Evolutionary conservation across 805 yeast species (phyloP).

Genomic region (Ascoidea asiatica): DNA sequence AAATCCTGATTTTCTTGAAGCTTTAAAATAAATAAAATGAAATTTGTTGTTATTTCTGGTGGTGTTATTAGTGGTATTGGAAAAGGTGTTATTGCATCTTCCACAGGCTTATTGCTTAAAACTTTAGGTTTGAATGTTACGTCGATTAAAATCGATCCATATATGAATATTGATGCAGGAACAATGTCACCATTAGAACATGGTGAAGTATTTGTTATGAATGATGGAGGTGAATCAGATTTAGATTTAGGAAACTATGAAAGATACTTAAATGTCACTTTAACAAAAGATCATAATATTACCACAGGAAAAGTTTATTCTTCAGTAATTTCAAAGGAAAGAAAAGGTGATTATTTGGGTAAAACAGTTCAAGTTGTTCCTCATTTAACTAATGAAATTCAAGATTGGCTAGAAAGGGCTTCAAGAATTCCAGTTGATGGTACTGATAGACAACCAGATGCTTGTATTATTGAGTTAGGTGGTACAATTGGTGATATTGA

Average conservation of each 20-base stretch:
- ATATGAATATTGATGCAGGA: conserved; percentile 98
- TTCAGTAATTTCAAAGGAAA: conserved; percentile 84
- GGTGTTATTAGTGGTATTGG: conserved; percentile 99
- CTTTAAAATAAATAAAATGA: conserved; percentile 37
- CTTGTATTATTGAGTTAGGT: conserved; percentile 94
- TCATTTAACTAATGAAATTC: conserved; percentile 92
- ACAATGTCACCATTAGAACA: conserved; percentile 99
- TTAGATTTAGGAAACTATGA: conserved; percentile 97
- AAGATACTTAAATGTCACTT: conserved; percentile 85
- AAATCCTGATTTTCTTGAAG: not conserved
- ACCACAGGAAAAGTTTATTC: conserved; percentile 97
- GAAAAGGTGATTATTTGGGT: conserved; percentile 95
- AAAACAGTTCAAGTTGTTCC: conserved; percentile 99
- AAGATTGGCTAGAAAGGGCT: conserved; percentile 96
- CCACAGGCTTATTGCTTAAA: conserved; percentile 89
- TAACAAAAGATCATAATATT: conserved; percentile 89
- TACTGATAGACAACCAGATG: conserved; percentile 81
- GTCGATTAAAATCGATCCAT: conserved; percentile 96
- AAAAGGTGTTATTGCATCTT: conserved; percentile 95
- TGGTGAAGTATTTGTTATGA: conserved; percentile 95
- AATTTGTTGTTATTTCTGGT: conserved; percentile 98
- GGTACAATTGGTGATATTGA: conserved; percentile 99
- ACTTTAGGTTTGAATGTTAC: conserved; percentile 92
- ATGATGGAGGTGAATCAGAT: conserved; percentile 99
- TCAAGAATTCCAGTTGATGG: conserved; percentile 85